Conservation (phyloP, 1,284 basidiomycete genomes). For the Polyporus tsugae region DNA sequence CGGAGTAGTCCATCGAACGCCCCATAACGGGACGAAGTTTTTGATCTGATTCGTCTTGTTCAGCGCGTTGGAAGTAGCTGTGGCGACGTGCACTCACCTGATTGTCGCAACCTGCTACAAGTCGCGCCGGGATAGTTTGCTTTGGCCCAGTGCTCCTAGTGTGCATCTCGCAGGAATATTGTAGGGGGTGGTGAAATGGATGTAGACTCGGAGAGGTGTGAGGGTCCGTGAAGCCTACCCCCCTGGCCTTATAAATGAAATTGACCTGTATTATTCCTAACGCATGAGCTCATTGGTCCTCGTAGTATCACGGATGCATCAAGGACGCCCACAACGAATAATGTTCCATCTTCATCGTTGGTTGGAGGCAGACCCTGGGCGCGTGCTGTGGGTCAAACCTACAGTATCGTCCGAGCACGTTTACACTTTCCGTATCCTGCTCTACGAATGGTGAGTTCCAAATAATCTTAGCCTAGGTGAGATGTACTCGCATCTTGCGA, state of each 20-base stretch:
- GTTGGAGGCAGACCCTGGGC: neutral
- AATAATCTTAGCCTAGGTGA: neutral
- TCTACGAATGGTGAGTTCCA: neutral
- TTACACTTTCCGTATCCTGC: neutral
- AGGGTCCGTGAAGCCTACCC: neutral
- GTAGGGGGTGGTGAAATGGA: neutral
- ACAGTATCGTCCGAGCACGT: neutral
- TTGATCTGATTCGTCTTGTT: neutral
- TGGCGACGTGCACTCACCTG: neutral
- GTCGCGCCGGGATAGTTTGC: neutral
- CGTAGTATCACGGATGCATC: neutral
- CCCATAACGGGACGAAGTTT: neutral
- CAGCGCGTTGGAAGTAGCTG: neutral
- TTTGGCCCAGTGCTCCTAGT: neutral
- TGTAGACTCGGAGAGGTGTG: neutral
- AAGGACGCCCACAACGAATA: constrained; percentile 2
- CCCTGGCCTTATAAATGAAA: neutral
- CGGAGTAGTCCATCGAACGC: neutral
- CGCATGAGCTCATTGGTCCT: neutral
- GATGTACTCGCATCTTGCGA: neutral
- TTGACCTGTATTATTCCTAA: neutral
- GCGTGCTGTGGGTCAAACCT: neutral
- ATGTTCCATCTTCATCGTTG: neutral
- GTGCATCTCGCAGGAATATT: neutral
- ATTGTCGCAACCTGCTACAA: neutral